Evolutionary conservation across 768 basidiomycete species (phyloP).

Genomic region (Pleurotus ostreatus): DNA sequence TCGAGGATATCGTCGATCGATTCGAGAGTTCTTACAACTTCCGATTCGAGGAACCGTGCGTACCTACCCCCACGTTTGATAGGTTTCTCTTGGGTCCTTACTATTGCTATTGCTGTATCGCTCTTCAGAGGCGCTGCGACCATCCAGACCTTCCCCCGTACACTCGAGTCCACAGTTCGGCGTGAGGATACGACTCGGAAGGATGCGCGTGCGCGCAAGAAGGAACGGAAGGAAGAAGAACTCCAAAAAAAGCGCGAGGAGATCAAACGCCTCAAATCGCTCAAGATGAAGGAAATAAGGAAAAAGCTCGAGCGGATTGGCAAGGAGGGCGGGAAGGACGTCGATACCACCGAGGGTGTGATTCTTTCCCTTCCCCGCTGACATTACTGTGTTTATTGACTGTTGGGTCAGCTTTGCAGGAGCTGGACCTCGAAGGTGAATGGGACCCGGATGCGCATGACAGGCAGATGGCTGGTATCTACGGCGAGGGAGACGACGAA

Average conservation of each 20-base stretch:
- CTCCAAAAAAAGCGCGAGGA: conserved; percentile 72
- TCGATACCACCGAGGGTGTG: conserved; percentile 35
- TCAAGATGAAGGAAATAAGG: conserved; percentile 83
- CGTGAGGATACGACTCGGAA: conserved; percentile 77
- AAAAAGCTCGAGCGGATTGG: conserved; percentile 71
- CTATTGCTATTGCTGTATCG: too few relatives aligned
- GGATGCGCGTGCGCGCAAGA: conserved; percentile 75
- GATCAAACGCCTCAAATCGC: conserved; percentile 70
- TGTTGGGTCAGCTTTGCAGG: conserved; percentile 46
- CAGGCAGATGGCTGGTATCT: conserved; percentile 72
- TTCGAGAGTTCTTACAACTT: conserved; percentile 99
- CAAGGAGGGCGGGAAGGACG: conserved; percentile 58
- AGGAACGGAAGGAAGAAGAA: conserved; percentile 78
- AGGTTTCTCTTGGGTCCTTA: too few relatives aligned
- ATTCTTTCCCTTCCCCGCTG: background rate
- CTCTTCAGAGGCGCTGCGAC: conserved; percentile 52
- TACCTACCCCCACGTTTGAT: conserved; percentile 17
- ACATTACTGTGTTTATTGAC: background rate
- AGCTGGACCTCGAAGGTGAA: conserved; percentile 85
- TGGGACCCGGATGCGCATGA: conserved; percentile 91
- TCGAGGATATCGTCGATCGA: conserved; percentile 81
- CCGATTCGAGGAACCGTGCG: conserved; percentile 93
- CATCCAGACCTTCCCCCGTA: conserved; percentile 76
- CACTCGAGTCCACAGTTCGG: conserved; percentile 57
- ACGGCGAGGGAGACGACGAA: conserved; percentile 39